phyloP scores from a whole-genome alignment of 2,329 filamentous ascomycete species.

The Rhinocladiella similis region DNA sequence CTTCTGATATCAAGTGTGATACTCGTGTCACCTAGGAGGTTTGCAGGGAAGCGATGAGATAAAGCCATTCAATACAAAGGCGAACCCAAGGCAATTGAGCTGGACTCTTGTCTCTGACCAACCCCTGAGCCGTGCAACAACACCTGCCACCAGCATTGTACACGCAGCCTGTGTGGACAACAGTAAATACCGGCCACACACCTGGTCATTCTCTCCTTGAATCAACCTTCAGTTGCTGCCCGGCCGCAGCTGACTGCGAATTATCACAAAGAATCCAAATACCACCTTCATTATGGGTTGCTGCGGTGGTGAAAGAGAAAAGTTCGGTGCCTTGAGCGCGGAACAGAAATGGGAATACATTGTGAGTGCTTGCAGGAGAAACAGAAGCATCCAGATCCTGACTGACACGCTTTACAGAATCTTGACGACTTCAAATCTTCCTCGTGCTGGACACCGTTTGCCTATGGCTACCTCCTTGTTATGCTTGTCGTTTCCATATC shows the following conservation, averaged over 20 bases:
- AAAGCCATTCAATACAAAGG: slow-evolving; percentile 13
- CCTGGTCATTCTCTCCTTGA: slow-evolving; percentile 11
- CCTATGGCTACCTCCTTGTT: slow-evolving; percentile 82
- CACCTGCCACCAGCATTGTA: slow-evolving; percentile 12
- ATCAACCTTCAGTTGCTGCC: slow-evolving; percentile 19
- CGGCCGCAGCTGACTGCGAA: slow-evolving; percentile 22
- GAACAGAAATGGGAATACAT: slow-evolving; percentile 97
- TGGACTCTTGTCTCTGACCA: slow-evolving; percentile 28
- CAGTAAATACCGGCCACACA: slow-evolving; percentile 9
- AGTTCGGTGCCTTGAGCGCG: slow-evolving; percentile 65
- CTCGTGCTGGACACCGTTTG: slow-evolving; percentile 73
- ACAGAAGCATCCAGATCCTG: slow-evolving; percentile 14
- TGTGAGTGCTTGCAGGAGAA: slow-evolving; percentile 51
- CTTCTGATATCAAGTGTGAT: too few species aligned
- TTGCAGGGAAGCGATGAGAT: slow-evolving; percentile 20
- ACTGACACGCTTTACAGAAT: slow-evolving; percentile 41
- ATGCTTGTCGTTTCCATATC: slow-evolving; percentile 75
- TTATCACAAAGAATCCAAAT: background rate
- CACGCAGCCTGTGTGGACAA: background rate
- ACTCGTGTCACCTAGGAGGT: background rate
- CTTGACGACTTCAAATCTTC: slow-evolving; percentile 77
- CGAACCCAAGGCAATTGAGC: slow-evolving; percentile 24
- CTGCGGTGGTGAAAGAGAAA: slow-evolving; percentile 59
- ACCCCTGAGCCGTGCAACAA: slow-evolving; percentile 28
- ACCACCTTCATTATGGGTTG: slow-evolving; percentile 61